A percentile compares a stretch with the other conserved stretches of the same genome.
These are phyloP conservation scores for Pontederia crassipes DNA, from an alignment of 176 grass and related monocot genomes.

Conservation along the genomic window DNA sequence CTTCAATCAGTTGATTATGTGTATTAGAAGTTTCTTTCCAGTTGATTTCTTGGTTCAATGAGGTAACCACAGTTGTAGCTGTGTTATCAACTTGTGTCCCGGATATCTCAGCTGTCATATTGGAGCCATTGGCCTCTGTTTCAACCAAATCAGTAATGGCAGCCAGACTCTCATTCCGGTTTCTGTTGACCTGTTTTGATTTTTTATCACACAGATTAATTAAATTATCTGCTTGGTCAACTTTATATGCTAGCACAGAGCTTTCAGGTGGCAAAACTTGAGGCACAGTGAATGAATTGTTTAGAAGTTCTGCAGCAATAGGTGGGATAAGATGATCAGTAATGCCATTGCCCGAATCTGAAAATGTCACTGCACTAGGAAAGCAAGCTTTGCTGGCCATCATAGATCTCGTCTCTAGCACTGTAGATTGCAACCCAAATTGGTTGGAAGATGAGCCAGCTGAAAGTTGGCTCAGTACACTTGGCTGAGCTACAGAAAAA, in stretches of 20 bases:
- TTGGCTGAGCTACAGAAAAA: conserved; percentile 3
- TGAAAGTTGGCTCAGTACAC: conserved; percentile 10
- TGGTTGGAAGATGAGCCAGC: neutral
- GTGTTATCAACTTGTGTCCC: conserved; percentile 23
- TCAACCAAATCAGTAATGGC: conserved; percentile 4
- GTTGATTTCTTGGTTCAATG: neutral
- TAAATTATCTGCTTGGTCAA: neutral
- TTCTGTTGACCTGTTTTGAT: neutral
- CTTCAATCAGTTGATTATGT: neutral
- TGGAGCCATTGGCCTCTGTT: conserved; percentile 16
- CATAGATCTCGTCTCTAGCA: neutral
- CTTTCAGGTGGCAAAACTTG: conserved; percentile 7
- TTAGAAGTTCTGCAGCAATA: conserved; percentile 6
- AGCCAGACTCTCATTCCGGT: neutral
- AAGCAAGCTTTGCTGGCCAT: conserved; percentile 7
- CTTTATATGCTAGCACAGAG: neutral
- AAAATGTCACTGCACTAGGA: conserved; percentile 21
- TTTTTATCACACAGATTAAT: conserved; percentile 5
- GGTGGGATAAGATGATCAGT: conserved; percentile 20
- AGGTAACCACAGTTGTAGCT: neutral
- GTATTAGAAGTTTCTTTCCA: conserved; percentile 3
- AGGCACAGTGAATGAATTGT: neutral
- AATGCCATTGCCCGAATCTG: conserved; percentile 20
- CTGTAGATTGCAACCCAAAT: conserved; percentile 5
- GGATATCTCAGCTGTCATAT: conserved; percentile 15